A percentile compares a stretch with the other conserved stretches of the same genome.
phyloP scores from a whole-genome alignment of 768 basidiomycete species.

The Suillus paluster region DNA sequence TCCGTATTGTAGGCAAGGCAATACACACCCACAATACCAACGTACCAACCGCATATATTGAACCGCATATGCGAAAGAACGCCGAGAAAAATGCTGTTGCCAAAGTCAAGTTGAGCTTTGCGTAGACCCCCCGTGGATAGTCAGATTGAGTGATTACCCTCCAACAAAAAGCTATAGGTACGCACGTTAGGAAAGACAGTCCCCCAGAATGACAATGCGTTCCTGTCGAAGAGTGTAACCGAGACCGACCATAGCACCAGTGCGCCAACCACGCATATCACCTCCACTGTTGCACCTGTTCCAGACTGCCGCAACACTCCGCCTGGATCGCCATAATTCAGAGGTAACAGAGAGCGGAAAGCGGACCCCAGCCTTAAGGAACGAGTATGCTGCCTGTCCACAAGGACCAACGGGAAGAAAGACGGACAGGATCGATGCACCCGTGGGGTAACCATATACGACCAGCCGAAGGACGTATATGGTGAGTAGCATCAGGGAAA shows the following conservation, averaged over 20 bases:
- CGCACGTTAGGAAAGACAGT: slow-evolving; percentile 73
- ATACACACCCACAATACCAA: slow-evolving; percentile 58
- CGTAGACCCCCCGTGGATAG: slow-evolving; percentile 59
- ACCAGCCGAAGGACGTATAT: slow-evolving; percentile 66
- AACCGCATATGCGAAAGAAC: slow-evolving; percentile 62
- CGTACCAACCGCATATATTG: slow-evolving; percentile 55
- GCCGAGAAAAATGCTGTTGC: slow-evolving; percentile 51
- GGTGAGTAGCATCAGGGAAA: slow-evolving; percentile 70
- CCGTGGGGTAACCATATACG: slow-evolving; percentile 55
- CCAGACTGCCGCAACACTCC: slow-evolving; percentile 38
- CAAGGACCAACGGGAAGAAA: slow-evolving; percentile 80
- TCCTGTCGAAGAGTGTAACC: slow-evolving; percentile 44
- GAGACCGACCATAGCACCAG: slow-evolving; percentile 62
- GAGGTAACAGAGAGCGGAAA: slow-evolving; percentile 43
- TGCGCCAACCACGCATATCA: slow-evolving; percentile 50
- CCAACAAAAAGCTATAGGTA: slow-evolving; percentile 6
- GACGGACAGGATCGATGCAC: slow-evolving; percentile 53
- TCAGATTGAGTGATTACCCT: background rate
- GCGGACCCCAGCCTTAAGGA: slow-evolving; percentile 60
- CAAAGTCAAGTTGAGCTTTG: slow-evolving; percentile 62
- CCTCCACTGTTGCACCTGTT: slow-evolving; percentile 47
- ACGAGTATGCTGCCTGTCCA: slow-evolving; percentile 65
- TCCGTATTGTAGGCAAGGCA: slow-evolving; percentile 44
- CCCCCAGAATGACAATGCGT: slow-evolving; percentile 62
- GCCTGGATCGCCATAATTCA: slow-evolving; percentile 34